Base-by-base conservation (phyloP, 2,329 filamentous ascomycete species). In the Chaetomium olivaceum region DNA sequence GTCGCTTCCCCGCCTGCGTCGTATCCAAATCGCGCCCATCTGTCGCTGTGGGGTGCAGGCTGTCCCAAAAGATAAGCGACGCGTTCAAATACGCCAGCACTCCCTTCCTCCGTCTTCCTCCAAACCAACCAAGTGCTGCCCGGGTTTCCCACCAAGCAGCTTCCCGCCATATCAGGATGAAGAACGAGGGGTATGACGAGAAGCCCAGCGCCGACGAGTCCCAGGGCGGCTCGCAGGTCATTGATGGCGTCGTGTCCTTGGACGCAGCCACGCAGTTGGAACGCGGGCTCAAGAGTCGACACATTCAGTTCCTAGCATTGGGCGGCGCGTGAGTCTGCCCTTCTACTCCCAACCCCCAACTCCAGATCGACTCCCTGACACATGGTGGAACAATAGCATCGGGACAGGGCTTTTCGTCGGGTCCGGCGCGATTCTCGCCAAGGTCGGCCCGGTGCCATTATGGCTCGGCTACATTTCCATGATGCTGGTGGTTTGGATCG, bases 381-480 rank as follows among this genome's bases (percentile, higher is more conserved):
- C 1, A 21, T 33, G 14, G 12, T 12, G 12, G 21, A 5, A 62
- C 56, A 73, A 63, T 56, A 73, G 72, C 33, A 74, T 74, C 63
- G 73, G 73, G 46, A 74, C 73, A 5, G 73, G 73, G 7, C 71
- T 74, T 9, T 74, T 74, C 52, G 71, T 74, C 21, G 72, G 73
- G 4, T 72, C 72, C 1, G 73, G 73, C 1, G 62, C 57, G 12
- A 74, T 73, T 39, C 67, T 74, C 4, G 83, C 67, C 63, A 43
- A 65, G 9, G 70, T 72, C 31, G 87, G 87, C 1, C 87, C 87
- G 2, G 89, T 88, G 5, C 88, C 89, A 0, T 78, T 92, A 19
- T 83, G 92, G 74, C 87, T 93, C 76, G 87, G 85, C 27, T 93
- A 91, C 75, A 71, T 85, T 7, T 79, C 78, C 69, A 84, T 85